Evolutionary conservation across 2,329 filamentous ascomycete genomes (phyloP), one percentile per base, ranked within the genome.

Genomic region (Dactylellina sp.): DNA sequence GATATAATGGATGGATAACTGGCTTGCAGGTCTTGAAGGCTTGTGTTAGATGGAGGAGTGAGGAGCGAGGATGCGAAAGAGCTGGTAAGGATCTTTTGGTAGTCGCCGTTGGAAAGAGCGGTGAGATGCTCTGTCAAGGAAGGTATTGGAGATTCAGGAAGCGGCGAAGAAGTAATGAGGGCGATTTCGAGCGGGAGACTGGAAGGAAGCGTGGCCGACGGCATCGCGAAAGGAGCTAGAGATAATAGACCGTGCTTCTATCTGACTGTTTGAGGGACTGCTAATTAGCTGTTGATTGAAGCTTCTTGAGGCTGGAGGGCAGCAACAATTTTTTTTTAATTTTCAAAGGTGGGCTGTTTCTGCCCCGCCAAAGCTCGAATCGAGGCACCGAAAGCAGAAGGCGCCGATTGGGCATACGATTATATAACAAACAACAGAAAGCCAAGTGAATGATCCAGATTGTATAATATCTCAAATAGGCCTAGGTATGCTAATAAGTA

Each of bases 161-260:
- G 62, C 1, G 70, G 22, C 7, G 62, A 62, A 16, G 49, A 57
- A 24, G 71, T 56, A 25, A 75, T 22, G 1, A 75, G 62, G 7
- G 62, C 71, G 11, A 75, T 28, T 20, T 75, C 71, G 47, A 75
- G 47, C 0, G 71, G 71, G 7, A 75, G 56, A 25, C 20, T 37
- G 7, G 68, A 56, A 5, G 68, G 53, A n/a, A 72, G 55, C 6
- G 47, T 60, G 2, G 68, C n/a, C 9, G 68, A 57, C 18, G 68
- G 68, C 68, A 72, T 72, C 14, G n/a, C 50, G 40, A 24, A 42
- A 50, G 28, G 18, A 5, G 28, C 37, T n/a, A 24, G 11, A n/a
- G n/a, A n/a, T n/a, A n/a, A n/a, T n/a, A n/a, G n/a, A n/a, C n/a
- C n/a, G n/a, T n/a, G n/a, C n/a, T n/a, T n/a, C n/a, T n/a, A n/a